Conservation (phyloP, 441 rosid genomes). For the Pelargonium fulgidum region DNA sequence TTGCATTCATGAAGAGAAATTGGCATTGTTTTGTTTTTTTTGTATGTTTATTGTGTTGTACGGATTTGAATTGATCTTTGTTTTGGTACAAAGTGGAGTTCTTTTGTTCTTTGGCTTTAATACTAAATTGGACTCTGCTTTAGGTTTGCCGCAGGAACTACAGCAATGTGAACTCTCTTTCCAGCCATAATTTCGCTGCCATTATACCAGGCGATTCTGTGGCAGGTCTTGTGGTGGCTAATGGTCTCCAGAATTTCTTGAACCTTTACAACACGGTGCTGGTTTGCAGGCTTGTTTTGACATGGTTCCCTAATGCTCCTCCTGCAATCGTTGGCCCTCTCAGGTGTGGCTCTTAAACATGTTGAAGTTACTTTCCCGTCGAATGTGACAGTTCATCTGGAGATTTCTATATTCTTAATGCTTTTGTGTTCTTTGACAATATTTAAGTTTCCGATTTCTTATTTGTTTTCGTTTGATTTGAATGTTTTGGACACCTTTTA, state of each 20-base stretch:
- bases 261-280: constrained; percentile 26
- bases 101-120: neutral
- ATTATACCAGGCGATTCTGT: constrained; percentile 24
- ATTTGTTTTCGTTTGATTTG: neutral
- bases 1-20: too few relatives aligned
- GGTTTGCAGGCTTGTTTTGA: constrained; percentile 26
- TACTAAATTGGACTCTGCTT: neutral
- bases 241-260: constrained; percentile 24
- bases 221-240: constrained; percentile 26
- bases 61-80: neutral
- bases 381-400: too few relatives aligned
- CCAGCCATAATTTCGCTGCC: constrained; percentile 25
- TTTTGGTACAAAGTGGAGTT: neutral
- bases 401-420: too few relatives aligned
- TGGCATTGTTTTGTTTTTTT: too few relatives aligned
- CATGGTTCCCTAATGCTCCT: constrained; percentile 29
- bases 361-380: too few relatives aligned
- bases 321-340: constrained; percentile 26
- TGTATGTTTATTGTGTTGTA: too few relatives aligned
- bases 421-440: neutral
- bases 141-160: constrained; percentile 23
- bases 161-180: constrained; percentile 11
- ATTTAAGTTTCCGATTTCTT: neutral
- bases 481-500: neutral
- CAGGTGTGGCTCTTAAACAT: constrained; percentile 12